Conservation (phyloP, 371 early-diverging fungal genomes). For the Mortierella sp. region DNA sequence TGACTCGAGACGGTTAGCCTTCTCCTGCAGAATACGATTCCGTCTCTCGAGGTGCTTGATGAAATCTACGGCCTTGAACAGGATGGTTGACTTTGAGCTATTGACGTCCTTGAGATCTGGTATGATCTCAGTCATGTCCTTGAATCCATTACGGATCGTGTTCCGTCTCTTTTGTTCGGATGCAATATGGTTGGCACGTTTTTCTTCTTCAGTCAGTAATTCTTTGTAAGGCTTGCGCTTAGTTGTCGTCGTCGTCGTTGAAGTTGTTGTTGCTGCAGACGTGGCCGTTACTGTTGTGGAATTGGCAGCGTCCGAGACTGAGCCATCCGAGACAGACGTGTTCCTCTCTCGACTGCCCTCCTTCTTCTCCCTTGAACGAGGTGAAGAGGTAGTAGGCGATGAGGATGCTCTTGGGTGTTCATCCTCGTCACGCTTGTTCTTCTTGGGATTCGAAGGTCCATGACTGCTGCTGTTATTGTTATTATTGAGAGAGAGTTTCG, state of each 20-base stretch:
- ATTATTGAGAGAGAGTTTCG: slow-evolving; percentile 37
- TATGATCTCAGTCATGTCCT: slow-evolving; percentile 55
- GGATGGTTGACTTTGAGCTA: slow-evolving; percentile 56
- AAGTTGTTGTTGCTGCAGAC: no score
- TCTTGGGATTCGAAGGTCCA: slow-evolving; percentile 35
- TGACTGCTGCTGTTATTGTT: slow-evolving; percentile 4
- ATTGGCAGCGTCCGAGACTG: slow-evolving; percentile 28
- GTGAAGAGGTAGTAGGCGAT: slow-evolving; percentile 17
- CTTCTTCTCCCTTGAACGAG: slow-evolving; percentile 12
- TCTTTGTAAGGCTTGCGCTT: slow-evolving; percentile 64
- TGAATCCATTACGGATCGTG: slow-evolving; percentile 54
- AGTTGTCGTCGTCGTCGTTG: slow-evolving; percentile 12
- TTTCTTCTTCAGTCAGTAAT: slow-evolving; percentile 91
- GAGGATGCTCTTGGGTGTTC: slow-evolving; percentile 26
- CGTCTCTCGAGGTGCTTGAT: slow-evolving; percentile 57
- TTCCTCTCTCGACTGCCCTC: slow-evolving; percentile 29
- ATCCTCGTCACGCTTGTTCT: slow-evolving; percentile 43
- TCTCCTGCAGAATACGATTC: slow-evolving; percentile 60
- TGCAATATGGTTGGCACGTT: slow-evolving; percentile 92
- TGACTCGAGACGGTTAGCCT: slow-evolving; percentile 59
- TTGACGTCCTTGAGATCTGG: slow-evolving; percentile 56
- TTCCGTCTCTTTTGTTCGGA: slow-evolving; percentile 55
- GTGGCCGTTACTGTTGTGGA: slow-evolving; percentile 7
- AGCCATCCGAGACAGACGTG: slow-evolving; percentile 44
- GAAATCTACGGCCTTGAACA: slow-evolving; percentile 58